Base-by-base conservation (phyloP, 1,139 yeast genomes). In the Yamadazyma buinensis region DNA sequence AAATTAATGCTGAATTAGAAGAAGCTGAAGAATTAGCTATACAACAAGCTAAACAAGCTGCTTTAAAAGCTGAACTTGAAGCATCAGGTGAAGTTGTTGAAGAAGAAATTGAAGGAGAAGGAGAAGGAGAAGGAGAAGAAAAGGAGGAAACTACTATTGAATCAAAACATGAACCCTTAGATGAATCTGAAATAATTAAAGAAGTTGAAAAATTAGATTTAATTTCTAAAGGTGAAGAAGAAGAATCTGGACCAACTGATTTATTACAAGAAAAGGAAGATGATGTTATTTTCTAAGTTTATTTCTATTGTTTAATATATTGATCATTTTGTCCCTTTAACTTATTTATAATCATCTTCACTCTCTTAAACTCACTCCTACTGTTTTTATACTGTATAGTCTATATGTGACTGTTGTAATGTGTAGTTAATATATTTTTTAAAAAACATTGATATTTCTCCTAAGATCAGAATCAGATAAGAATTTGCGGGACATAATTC, bases 1-100 rank as follows among this genome's bases (percentile, higher is more conserved):
- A 88, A 61, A 75, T 78, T 41, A 87, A 83, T 28, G 72, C 72
- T 19, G 90, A 84, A 3, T 73, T 69, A 5, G 73, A 71, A n/a
- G 90, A 81, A 41, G 83, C 75, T 64, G 31, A 50, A 49, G 43
- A 30, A 23, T 51, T 47, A 32, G 42, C 43, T 36, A n/a, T 12
- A 2, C 21, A 29, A 3, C 12, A 21, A 11, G 29, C 26, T 18
- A 48, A 37, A 7, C 41, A 28, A 3, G 40, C 29, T 36, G 33
- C 48, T 37, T 2, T n/a, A 11, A 23, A 19, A 38, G 39, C 50
- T 29, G 23, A 18, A 38, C 39, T 50, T 29, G 48, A 52, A 25
- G 57, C 55, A 26, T 3, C 30, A 22, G 24, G 19, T 11, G 20
- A 23, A 23, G 4, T 9, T 3, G 9, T 15, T 7, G 58, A 54